A percentile compares a stretch with the other conserved stretches of the same genome.
Evolutionary conservation across 495 filamentous ascomycete genomes (phyloP).

Genomic region (Aspergillus nidulans): DNA sequence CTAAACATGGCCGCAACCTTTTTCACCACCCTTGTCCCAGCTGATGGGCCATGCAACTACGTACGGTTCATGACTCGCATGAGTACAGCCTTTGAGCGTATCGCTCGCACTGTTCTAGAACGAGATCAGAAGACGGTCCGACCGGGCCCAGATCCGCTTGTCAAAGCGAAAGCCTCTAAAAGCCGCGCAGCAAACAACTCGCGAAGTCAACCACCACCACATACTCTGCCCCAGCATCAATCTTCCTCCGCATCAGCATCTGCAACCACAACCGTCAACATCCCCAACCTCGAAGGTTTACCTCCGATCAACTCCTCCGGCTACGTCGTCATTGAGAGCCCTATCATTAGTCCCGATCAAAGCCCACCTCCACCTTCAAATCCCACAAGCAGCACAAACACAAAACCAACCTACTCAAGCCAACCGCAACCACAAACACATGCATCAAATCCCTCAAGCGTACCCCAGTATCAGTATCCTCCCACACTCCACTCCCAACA

Average conservation of each 20-base stretch:
- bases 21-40: constrained; percentile 63
- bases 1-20: constrained; percentile 89
- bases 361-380: not conserved
- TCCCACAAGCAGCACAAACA: not conserved
- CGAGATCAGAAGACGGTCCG: constrained; percentile 69
- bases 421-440: constrained; percentile 7
- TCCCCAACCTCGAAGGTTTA: constrained; percentile 35
- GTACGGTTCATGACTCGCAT: constrained; percentile 87
- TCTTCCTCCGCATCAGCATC: constrained; percentile 1
- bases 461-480: constrained; percentile 9
- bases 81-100: constrained; percentile 85
- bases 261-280: constrained; percentile 15
- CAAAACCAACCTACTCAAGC: constrained; percentile 3
- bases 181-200: constrained; percentile 9
- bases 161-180: not conserved
- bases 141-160: constrained; percentile 1
- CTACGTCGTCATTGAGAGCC: constrained; percentile 36
- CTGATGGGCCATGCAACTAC: constrained; percentile 64
- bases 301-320: constrained; percentile 37
- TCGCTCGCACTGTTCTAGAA: constrained; percentile 81
- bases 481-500: constrained; percentile 6
- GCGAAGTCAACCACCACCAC: not conserved
- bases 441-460: constrained; percentile 3
- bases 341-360: constrained; percentile 1
- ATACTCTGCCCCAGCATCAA: not conserved